Evolutionary conservation across 2,329 filamentous ascomycete genomes (phyloP), one percentile per base, ranked within the genome.

Genomic region (Hypoxylon sp.): DNA sequence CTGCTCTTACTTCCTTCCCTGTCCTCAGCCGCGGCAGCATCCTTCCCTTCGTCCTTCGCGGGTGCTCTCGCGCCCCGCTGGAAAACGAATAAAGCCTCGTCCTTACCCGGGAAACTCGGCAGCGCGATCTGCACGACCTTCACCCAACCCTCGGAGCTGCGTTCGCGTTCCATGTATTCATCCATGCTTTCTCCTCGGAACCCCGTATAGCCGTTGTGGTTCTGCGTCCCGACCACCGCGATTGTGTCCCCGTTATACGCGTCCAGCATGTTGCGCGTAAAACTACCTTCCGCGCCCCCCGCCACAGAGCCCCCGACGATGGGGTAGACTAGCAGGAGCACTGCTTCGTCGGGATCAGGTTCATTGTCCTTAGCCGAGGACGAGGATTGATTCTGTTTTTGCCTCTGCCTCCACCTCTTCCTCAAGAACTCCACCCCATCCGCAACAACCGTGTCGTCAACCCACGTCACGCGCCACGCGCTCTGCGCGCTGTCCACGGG

Each of bases 21-120:
- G 29, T 10, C 54, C 2, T 8, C 54, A 24, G 24, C 21, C 51
- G 44, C 42, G 11, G 15, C 21, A 31, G 46, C 27, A 47, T 11
- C 52, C 31, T 32, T 46, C 8, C n/a, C 52, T 3, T 42, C 32
- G 3, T 69, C 47, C 15, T 29, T 46, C 17, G 46, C 29, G 24
- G 75, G 73, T 10, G 78, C 82, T 66, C 80, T 77, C n/a, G 80
- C 74, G 15, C 83, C 83, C 59, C 84, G 77, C 73, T 86, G 83
- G 71, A 91, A 93, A 19, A 92, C 85, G 78, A 89, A 93, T 61
- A 93, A 75, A 0, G 89, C 91, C 79, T 94, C 91, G 73, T 94
- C 92, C 78, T 93, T 93, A 29, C 89, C 91, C 2, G 91, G 88
- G 79, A 93, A 93, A 77, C 90, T 92, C 21, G 91, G 91, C 75